Evolutionary conservation across 768 basidiomycete genomes (phyloP).

Genomic region (Naganishia kalamii): DNA sequence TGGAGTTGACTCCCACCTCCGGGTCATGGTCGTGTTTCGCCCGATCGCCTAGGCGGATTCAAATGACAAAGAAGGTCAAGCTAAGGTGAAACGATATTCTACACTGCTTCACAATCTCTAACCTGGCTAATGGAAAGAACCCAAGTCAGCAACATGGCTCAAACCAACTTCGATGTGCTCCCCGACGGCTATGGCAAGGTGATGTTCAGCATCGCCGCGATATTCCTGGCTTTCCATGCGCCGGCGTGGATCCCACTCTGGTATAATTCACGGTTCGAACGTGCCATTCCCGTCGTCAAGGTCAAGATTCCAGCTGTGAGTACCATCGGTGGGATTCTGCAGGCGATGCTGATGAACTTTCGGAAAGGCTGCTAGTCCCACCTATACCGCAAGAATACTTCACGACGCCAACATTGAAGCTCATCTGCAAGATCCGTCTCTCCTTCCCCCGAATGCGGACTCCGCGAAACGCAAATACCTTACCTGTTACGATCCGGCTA

Average conservation of each 20-base stretch:
- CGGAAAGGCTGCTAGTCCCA: neutral
- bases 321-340: neutral
- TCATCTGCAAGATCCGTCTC: slow-evolving; percentile 9
- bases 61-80: too few species aligned
- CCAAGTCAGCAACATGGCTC: too few species aligned
- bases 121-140: too few species aligned
- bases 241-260: slow-evolving; percentile 1
- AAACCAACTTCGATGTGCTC: neutral
- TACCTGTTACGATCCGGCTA: slow-evolving; percentile 88
- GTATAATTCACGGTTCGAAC: neutral
- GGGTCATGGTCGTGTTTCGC: too few species aligned
- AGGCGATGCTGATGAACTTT: neutral
- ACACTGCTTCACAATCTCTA: too few species aligned
- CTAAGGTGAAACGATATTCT: too few species aligned
- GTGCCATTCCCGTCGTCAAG: neutral
- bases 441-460: slow-evolving; percentile 17
- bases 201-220: neutral
- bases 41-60: too few species aligned
- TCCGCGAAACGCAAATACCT: slow-evolving; percentile 55
- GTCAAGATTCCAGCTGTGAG: neutral
- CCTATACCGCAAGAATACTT: neutral
- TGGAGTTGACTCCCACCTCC: too few species aligned
- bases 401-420: slow-evolving; percentile 6
- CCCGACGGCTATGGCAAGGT: slow-evolving; percentile 5
- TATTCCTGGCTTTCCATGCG: slow-evolving; percentile 5